A percentile compares a stretch with the other conserved stretches of the same genome.
These are phyloP conservation scores for Candida tibetensis DNA, from an alignment of 805 yeast genomes.

Conservation along the genomic window DNA sequence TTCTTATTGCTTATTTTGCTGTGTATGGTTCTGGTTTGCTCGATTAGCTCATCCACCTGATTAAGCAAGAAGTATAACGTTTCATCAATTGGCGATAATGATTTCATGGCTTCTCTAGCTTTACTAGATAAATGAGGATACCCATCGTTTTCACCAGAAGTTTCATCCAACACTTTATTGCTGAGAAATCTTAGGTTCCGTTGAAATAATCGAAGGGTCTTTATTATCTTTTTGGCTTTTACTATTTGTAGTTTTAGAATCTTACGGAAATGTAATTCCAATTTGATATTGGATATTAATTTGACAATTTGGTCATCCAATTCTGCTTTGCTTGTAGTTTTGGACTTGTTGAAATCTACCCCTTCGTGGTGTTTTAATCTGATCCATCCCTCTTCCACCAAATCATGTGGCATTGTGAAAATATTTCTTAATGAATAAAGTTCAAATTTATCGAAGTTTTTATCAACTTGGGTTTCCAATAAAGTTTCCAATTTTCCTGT, in stretches of 20 bases:
- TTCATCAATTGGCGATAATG: conserved; percentile 47
- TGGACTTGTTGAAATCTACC: conserved; percentile 25
- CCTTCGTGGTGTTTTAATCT: conserved; percentile 66
- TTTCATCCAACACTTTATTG: conserved; percentile 6
- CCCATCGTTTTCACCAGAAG: conserved; percentile 10
- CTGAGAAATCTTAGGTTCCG: conserved; percentile 27
- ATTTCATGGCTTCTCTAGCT: conserved; percentile 25
- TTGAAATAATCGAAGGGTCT: conserved; percentile 30
- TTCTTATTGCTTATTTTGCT: conserved; percentile 24
- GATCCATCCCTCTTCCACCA: conserved; percentile 64
- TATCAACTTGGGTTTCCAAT: conserved; percentile 71
- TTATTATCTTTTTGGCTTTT: conserved; percentile 36
- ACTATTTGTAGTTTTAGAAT: conserved; percentile 37
- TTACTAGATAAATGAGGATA: conserved; percentile 18
- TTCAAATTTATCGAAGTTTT: conserved; percentile 83
- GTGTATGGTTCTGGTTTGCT: conserved; percentile 25
- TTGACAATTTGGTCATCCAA: conserved; percentile 30
- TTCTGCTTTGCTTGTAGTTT: conserved; percentile 9
- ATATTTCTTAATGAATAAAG: conserved; percentile 77
- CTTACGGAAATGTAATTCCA: conserved; percentile 44
- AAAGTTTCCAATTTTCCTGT: conserved; percentile 77
- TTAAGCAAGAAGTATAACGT: conserved; percentile 43
- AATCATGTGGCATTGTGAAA: conserved; percentile 62
- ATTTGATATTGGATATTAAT: conserved; percentile 37
- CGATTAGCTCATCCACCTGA: conserved; percentile 40